Percentiles rank a stretch among this genome's conserved stretches.
phyloP scores from a whole-genome alignment of 768 basidiomycete genomes.

The Zangia roseola region DNA sequence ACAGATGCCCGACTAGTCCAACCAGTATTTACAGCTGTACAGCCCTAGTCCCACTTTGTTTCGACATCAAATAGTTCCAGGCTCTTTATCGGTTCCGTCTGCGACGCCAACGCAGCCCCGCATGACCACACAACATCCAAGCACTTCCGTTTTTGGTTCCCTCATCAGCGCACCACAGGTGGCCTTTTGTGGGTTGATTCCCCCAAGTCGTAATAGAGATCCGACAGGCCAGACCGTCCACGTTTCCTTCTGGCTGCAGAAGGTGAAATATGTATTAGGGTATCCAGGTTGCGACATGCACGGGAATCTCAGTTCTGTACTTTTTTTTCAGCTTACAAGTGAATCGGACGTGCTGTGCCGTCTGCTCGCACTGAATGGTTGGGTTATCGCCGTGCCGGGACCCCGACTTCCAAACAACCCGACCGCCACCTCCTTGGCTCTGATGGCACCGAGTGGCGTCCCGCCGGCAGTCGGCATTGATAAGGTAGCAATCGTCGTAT shows the following conservation, averaged over 20 bases:
- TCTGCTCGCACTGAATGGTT: neutral
- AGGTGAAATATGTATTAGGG: slow-evolving; percentile 3
- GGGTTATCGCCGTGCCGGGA: neutral
- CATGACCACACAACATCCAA: too few relatives aligned
- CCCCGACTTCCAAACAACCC: slow-evolving; percentile 9
- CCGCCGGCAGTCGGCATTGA: slow-evolving; percentile 15
- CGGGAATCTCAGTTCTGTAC: neutral
- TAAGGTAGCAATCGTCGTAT: slow-evolving; percentile 29
- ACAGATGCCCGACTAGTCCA: slow-evolving; percentile 15
- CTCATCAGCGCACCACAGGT: too few relatives aligned
- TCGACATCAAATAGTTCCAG: slow-evolving; percentile 3
- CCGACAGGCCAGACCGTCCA: too few relatives aligned
- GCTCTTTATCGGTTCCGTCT: too few relatives aligned
- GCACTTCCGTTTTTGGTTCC: too few relatives aligned
- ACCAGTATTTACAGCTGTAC: slow-evolving; percentile 14
- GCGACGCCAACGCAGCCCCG: too few relatives aligned
- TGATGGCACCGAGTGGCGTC: slow-evolving; percentile 52
- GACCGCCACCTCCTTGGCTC: slow-evolving; percentile 67
- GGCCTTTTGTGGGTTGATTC: too few relatives aligned
- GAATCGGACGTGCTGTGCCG: slow-evolving; percentile 3
- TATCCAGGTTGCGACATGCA: slow-evolving; percentile 7
- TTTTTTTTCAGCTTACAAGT: neutral
- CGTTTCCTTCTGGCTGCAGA: too few relatives aligned
- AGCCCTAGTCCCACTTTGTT: neutral
- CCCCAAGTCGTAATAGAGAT: too few relatives aligned